Conservation (phyloP, 352 stramenopile species). For the Globisporangium irregulare region DNA sequence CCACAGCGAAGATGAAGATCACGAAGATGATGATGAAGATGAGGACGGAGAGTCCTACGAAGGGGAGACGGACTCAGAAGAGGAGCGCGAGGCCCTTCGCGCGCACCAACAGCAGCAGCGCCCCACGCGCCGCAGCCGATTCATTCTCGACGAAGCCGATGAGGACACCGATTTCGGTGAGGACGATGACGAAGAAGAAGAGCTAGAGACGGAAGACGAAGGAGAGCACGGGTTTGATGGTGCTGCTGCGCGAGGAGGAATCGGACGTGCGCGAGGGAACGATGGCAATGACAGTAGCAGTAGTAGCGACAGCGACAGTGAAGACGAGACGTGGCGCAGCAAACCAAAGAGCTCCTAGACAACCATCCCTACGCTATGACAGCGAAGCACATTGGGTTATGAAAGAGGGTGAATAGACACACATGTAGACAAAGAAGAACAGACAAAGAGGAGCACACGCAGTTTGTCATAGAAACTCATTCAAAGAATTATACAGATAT, state of each 20-base stretch:
- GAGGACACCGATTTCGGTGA: conserved; percentile 29
- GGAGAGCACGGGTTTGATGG: conserved; percentile 8
- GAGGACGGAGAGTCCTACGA: conserved; percentile 39
- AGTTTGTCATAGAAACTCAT: neutral
- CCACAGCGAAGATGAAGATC: conserved; percentile 25
- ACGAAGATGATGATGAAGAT: conserved; percentile 28
- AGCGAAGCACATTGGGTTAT: neutral
- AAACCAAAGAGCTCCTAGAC: conserved; percentile 13
- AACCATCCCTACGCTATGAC: neutral
- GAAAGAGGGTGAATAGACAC: neutral
- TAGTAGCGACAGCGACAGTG: conserved; percentile 16
- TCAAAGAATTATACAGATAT: conserved; percentile 1
- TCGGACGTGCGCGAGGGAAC: neutral
- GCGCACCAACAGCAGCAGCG: conserved; percentile 23
- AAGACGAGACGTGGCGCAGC: conserved; percentile 20
- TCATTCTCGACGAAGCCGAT: conserved; percentile 77
- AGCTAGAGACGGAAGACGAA: conserved; percentile 23
- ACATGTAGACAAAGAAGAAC: conserved; percentile 1
- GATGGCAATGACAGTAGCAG: neutral
- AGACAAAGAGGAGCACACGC: neutral
- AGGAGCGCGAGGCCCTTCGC: conserved; percentile 27
- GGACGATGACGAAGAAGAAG: conserved; percentile 30
- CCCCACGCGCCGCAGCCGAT: conserved; percentile 38
- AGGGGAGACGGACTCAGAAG: conserved; percentile 66
- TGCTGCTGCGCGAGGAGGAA: neutral